phyloP scores from a whole-genome alignment of 2,329 filamentous ascomycete species.

The Arthroderma sp. region DNA sequence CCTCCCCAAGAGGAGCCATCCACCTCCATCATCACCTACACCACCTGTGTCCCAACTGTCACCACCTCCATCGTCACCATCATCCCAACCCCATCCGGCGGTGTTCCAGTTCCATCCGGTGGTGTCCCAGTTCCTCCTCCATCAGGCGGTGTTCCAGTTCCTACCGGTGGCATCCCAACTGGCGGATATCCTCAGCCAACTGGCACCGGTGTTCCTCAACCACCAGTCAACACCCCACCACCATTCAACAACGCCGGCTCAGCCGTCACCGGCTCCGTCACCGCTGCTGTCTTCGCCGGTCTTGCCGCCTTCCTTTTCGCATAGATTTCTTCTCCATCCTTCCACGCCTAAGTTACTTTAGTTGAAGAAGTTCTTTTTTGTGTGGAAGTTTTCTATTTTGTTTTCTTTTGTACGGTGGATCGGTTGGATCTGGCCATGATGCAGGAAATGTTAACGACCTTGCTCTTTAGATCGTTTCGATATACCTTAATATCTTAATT shows the following conservation, averaged over 20 bases:
- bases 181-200: background rate
- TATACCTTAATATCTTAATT: no score
- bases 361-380: no score
- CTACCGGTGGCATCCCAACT: constrained; percentile 3
- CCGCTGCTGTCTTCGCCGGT: constrained; percentile 18
- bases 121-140: background rate
- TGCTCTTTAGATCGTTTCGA: no score
- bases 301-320: constrained; percentile 19
- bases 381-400: no score
- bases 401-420: no score
- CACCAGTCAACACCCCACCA: constrained; percentile 9
- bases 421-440: no score
- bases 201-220: background rate
- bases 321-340: constrained; percentile 14
- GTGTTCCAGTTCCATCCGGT: constrained; percentile 6
- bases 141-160: constrained; percentile 5
- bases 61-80: constrained; percentile 10
- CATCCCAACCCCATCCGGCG: constrained; percentile 10
- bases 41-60: constrained; percentile 30
- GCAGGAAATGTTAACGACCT: no score
- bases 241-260: constrained; percentile 19
- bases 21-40: constrained; percentile 35
- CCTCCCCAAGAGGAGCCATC: constrained; percentile 1
- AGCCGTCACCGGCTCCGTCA: constrained; percentile 17
- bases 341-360: no score